phyloP scores from a whole-genome alignment of 495 filamentous ascomycete genomes.

The Neurospora sp. region DNA sequence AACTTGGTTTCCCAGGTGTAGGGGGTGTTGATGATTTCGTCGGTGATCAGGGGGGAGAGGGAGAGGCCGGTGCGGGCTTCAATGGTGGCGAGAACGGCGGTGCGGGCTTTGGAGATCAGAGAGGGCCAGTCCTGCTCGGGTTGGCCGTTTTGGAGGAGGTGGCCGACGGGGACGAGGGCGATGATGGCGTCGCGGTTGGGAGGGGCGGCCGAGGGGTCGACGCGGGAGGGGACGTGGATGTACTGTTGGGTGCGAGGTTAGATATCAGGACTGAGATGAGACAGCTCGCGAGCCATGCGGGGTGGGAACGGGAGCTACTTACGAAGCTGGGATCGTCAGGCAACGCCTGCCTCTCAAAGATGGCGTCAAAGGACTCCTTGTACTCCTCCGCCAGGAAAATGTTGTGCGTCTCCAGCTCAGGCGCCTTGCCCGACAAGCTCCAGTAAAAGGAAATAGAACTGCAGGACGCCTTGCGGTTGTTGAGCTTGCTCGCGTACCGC shows the following conservation, averaged over 20 bases:
- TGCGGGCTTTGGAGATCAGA: conserved; percentile 41
- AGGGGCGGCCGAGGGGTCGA: conserved; percentile 57
- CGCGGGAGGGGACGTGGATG: conserved; percentile 57
- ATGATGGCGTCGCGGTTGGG: conserved; percentile 49
- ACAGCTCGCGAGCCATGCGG: no score
- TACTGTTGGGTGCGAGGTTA: conserved; percentile 25
- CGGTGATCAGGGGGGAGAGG: conserved; percentile 36
- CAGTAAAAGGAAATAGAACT: conserved; percentile 69
- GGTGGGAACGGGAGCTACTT: no score
- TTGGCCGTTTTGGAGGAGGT: conserved; percentile 33
- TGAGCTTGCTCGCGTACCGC: conserved; percentile 36
- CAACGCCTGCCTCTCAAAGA: conserved; percentile 55
- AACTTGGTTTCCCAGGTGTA: conserved; percentile 49
- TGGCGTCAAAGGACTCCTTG: conserved; percentile 56
- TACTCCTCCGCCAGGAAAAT: conserved; percentile 66
- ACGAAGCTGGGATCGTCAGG: conserved; percentile 53
- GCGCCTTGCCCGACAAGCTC: conserved; percentile 45
- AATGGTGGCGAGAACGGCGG: conserved; percentile 45
- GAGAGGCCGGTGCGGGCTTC: conserved; percentile 38
- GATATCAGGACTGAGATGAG: no score
- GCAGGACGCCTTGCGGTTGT: conserved; percentile 45
- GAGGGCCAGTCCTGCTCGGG: conserved; percentile 46
- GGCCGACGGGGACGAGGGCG: conserved; percentile 58
- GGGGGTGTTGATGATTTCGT: conserved; percentile 54
- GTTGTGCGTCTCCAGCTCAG: conserved; percentile 56